phyloP scores from a whole-genome alignment of 1,284 basidiomycete genomes.

The Cerrena zonata region DNA sequence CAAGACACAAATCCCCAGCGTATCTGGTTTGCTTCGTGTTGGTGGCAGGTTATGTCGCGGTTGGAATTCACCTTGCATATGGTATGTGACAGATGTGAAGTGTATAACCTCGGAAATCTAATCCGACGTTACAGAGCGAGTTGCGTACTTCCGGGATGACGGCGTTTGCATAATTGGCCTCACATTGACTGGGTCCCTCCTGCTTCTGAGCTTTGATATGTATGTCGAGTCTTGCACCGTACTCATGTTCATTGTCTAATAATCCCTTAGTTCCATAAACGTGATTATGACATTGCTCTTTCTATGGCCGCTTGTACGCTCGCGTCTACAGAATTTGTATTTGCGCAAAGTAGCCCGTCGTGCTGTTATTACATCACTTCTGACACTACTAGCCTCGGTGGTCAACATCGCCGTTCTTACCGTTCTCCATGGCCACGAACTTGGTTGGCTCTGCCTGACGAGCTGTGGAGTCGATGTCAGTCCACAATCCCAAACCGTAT shows the following conservation, averaged over 20 bases:
- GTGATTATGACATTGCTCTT: constrained; percentile 41
- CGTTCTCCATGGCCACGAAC: constrained; percentile 41
- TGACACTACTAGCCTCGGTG: constrained; percentile 37
- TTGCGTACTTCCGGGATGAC: constrained; percentile 30
- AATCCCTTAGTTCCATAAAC: constrained; percentile 32
- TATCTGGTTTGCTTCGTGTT: constrained; percentile 30
- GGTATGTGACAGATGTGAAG: constrained; percentile 17
- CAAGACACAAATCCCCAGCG: constrained; percentile 28
- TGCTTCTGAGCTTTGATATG: constrained; percentile 39
- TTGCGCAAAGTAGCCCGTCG: constrained; percentile 35
- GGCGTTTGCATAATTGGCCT: constrained; percentile 42
- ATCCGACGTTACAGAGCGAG: constrained; percentile 25
- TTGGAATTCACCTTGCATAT: constrained; percentile 29
- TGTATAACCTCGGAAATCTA: background rate
- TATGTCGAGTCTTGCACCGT: constrained; percentile 18
- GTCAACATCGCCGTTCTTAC: constrained; percentile 48
- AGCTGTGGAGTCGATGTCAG: constrained; percentile 46
- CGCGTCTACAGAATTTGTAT: constrained; percentile 29
- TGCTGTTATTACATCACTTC: constrained; percentile 40
- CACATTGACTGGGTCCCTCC: constrained; percentile 32
- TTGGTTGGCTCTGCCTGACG: constrained; percentile 50
- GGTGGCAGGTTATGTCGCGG: constrained; percentile 28
- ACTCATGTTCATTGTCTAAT: background rate
- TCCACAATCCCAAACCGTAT: background rate
- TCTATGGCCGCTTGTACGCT: constrained; percentile 39